Percentiles rank a stretch among this genome's conserved stretches.
Evolutionary conservation across 2,329 filamentous ascomycete genomes (phyloP).

Genomic region (Amylocarpus encephaloides): DNA sequence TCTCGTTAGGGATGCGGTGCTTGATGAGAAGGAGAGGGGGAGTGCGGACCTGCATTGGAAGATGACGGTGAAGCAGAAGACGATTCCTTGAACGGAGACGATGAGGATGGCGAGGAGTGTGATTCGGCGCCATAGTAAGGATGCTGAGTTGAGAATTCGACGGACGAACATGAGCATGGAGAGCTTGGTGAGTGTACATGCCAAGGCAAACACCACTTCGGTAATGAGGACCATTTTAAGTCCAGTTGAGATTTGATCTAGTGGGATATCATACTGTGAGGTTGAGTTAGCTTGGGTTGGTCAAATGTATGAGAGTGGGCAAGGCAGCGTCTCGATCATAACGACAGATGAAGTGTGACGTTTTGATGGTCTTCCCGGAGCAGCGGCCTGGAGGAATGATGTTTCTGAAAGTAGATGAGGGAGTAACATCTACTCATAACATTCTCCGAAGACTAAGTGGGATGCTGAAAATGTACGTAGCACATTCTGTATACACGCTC

Average conservation of each 20-base stretch:
- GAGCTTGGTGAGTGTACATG: slow-evolving; percentile 34
- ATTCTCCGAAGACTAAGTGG: too few species aligned
- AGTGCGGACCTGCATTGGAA: slow-evolving; percentile 25
- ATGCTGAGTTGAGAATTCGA: slow-evolving; percentile 19
- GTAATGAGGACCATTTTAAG: slow-evolving; percentile 35
- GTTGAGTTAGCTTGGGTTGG: neutral
- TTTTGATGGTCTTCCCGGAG: too few species aligned
- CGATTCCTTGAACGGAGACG: slow-evolving; percentile 18
- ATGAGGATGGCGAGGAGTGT: slow-evolving; percentile 16
- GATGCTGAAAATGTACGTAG: too few species aligned
- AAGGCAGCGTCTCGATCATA: too few species aligned
- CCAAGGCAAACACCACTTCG: slow-evolving; percentile 34
- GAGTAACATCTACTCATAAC: too few species aligned
- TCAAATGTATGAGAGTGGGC: neutral
- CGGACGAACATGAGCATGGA: slow-evolving; percentile 33
- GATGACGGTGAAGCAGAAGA: slow-evolving; percentile 22
- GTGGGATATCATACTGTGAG: slow-evolving; percentile 35
- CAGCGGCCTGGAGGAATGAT: too few species aligned
- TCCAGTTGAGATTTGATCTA: slow-evolving; percentile 29
- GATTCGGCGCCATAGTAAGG: slow-evolving; percentile 22
- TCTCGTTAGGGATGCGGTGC: neutral
- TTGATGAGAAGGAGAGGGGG: neutral
- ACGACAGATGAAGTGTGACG: too few species aligned
- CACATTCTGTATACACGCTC: too few species aligned
- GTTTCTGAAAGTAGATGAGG: too few species aligned